phyloP scores from a whole-genome alignment of 2,329 filamentous ascomycete genomes.

The Colletotrichum navitas region DNA sequence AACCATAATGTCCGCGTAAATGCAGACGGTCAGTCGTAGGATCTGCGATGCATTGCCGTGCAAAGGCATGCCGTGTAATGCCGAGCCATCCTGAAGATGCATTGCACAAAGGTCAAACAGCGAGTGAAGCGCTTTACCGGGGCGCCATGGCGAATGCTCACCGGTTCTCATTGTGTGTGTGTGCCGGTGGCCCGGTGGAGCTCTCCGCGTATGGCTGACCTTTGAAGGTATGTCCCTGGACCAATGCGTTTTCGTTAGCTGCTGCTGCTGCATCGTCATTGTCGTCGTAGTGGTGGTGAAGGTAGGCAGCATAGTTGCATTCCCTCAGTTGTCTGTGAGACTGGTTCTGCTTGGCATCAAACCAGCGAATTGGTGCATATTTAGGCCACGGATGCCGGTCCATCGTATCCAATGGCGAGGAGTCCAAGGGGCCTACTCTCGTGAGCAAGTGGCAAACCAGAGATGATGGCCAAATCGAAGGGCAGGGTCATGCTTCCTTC shows the following conservation, averaged over 20 bases:
- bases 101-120: slow-evolving; percentile 16
- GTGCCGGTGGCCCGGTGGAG: slow-evolving; percentile 14
- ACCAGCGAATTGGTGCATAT: background rate
- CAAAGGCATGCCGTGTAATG: slow-evolving; percentile 27
- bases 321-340: background rate
- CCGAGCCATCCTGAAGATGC: slow-evolving; percentile 18
- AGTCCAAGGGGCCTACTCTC: background rate
- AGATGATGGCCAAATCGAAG: slow-evolving; percentile 10
- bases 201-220: background rate
- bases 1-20: slow-evolving; percentile 4
- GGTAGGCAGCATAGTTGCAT: slow-evolving; percentile 1
- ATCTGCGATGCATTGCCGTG: slow-evolving; percentile 18
- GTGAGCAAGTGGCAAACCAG: background rate
- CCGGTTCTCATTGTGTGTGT: background rate
- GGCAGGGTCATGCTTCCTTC: slow-evolving; percentile 12
- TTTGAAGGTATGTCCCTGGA: background rate
- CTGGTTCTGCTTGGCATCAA: background rate
- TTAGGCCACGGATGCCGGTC: background rate
- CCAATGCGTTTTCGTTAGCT: background rate
- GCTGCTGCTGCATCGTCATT: background rate
- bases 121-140: slow-evolving; percentile 6
- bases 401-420: background rate
- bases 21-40: slow-evolving; percentile 5
- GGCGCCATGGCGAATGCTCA: slow-evolving; percentile 11
- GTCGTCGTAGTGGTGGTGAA: slow-evolving; percentile 11